phyloP scores from a whole-genome alignment of 768 basidiomycete genomes.

The Leccinum longicurvipes region DNA sequence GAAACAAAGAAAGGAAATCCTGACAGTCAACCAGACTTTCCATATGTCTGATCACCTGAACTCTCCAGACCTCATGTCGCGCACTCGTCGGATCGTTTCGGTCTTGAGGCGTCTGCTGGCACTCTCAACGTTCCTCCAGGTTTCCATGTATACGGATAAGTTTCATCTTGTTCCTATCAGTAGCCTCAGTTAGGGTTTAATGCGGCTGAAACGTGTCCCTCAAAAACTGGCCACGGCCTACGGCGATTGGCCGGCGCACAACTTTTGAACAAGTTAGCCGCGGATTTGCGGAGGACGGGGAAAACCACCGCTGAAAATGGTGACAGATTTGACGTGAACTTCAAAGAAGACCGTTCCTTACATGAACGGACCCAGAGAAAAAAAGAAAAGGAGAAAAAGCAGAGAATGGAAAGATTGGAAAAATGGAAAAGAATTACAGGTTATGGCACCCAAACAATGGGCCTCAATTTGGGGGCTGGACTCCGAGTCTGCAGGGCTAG shows the following conservation, averaged over 20 bases:
- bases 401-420: neutral
- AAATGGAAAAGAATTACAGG: neutral
- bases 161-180: constrained; percentile 16
- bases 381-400: neutral
- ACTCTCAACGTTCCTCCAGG: constrained; percentile 1
- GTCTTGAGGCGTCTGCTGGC: constrained; percentile 13
- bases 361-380: neutral
- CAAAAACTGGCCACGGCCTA: constrained; percentile 1
- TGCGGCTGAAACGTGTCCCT: constrained; percentile 26
- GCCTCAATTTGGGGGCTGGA: neutral
- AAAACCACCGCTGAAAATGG: neutral
- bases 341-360: neutral
- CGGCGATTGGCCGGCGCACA: constrained; percentile 11
- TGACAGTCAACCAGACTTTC: constrained; percentile 4
- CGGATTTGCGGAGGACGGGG: constrained; percentile 18
- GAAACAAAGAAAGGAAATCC: neutral
- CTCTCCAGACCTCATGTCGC: neutral
- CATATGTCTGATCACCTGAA: constrained; percentile 3
- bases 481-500: neutral
- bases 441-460: constrained; percentile 3
- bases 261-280: constrained; percentile 1
- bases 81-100: neutral
- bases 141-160: constrained; percentile 17
- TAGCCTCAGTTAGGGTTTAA: constrained; percentile 14
- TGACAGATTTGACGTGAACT: neutral